Percentiles rank a stretch among this genome's conserved stretches.
phyloP scores from a whole-genome alignment of 1,139 yeast genomes.

The Geotrichum citri-aurantii region DNA sequence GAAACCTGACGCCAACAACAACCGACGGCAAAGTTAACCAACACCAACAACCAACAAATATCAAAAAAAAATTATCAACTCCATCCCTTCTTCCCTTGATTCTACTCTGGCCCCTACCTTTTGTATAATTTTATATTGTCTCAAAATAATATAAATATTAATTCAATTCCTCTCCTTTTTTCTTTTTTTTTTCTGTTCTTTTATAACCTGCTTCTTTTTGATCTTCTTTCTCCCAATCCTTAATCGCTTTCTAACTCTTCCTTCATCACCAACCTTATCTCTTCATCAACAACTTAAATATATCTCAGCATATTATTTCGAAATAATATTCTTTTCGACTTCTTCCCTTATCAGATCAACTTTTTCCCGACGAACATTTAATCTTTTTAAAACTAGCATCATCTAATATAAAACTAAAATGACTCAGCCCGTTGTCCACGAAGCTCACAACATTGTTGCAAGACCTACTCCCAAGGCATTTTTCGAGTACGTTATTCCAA shows the following conservation, averaged over 20 bases:
- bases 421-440: conserved; percentile 49
- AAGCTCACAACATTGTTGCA: conserved; percentile 62
- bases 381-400: background rate
- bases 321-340: background rate
- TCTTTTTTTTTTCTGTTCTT: background rate
- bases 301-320: background rate
- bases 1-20: background rate
- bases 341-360: background rate
- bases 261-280: background rate
- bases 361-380: too few species aligned
- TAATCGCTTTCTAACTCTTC: background rate
- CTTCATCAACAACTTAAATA: background rate
- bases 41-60: background rate
- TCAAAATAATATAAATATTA: background rate
- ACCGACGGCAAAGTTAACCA: background rate
- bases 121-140: background rate
- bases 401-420: background rate
- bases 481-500: conserved; percentile 44
- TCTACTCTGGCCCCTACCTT: background rate
- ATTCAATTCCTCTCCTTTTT: background rate
- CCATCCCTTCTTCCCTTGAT: background rate
- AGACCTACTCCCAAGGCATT: conserved; percentile 72
- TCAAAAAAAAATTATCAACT: background rate
- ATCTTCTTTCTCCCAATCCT: background rate
- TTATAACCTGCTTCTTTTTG: background rate